phyloP scores from a whole-genome alignment of 164 flowering plant species.

The Magnolia officinalis region DNA sequence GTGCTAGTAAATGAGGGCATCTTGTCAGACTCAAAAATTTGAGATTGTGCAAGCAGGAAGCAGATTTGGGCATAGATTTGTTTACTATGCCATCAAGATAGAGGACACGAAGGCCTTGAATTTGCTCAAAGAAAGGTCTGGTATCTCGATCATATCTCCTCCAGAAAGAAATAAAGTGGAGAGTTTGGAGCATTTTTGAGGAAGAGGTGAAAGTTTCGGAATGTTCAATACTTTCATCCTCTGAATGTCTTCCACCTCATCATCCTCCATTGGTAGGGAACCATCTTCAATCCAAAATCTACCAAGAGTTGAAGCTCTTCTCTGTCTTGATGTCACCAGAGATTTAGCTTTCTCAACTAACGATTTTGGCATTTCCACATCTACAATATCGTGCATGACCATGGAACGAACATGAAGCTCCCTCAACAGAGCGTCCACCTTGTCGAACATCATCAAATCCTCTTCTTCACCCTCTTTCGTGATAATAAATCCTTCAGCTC shows the following conservation, averaged over 20 bases:
- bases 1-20: neutral
- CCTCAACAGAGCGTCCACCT: neutral
- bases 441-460: neutral
- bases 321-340: neutral
- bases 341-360: neutral
- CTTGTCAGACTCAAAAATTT: neutral
- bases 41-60: neutral
- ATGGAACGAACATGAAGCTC: neutral
- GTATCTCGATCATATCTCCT: neutral
- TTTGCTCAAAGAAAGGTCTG: neutral
- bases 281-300: neutral
- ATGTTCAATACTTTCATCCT: neutral
- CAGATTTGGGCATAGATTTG: neutral
- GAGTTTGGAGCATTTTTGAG: neutral
- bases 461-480: neutral
- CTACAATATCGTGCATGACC: neutral
- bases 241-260: neutral
- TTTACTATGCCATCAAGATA: neutral
- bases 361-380: no score
- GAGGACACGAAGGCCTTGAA: neutral
- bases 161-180: neutral
- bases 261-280: neutral
- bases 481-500: neutral
- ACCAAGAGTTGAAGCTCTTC: no score
- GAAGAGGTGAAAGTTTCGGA: neutral